Conservation (phyloP, 1,284 basidiomycete species). For the Garcileccinum viscosum region DNA sequence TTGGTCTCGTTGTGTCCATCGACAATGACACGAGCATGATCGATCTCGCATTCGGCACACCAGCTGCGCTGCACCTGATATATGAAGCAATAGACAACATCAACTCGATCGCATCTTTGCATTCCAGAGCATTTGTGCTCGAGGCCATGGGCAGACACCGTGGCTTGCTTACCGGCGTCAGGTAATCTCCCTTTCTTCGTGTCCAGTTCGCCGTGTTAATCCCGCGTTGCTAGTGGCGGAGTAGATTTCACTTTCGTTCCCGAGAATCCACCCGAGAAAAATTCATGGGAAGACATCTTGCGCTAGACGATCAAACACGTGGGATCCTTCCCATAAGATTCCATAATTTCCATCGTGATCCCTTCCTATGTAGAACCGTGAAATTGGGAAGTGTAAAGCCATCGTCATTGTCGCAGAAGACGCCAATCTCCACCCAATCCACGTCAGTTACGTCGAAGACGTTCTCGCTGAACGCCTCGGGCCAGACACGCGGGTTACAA, state of each 20-base stretch:
- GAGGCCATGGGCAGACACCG: constrained; percentile 99
- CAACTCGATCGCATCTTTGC: constrained; percentile 94
- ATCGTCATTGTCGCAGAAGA: constrained; percentile 99
- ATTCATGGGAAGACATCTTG: constrained; percentile 92
- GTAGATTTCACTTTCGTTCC: constrained; percentile 99
- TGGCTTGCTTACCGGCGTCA: constrained; percentile 93
- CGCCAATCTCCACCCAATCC: constrained; percentile 87
- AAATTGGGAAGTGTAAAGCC: constrained; percentile 95
- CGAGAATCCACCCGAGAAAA: constrained; percentile 81
- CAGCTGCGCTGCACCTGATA: constrained; percentile 94
- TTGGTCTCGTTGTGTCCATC: constrained; percentile 96
- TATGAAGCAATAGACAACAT: constrained; percentile 99
- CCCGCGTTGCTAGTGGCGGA: constrained; percentile 65
- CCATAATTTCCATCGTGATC: constrained; percentile 3
- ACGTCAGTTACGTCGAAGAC: constrained; percentile 88
- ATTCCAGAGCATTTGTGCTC: constrained; percentile 97
- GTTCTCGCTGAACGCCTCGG: constrained; percentile 87
- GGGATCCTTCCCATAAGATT: constrained; percentile 31
- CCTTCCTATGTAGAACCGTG: constrained; percentile 71
- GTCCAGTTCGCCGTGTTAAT: constrained; percentile 15
- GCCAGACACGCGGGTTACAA: constrained; percentile 97
- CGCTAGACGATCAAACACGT: constrained; percentile 85
- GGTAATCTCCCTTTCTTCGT: constrained; percentile 51
- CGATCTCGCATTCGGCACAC: constrained; percentile 95
- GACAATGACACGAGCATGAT: constrained; percentile 99